phyloP scores from a whole-genome alignment of 345 rosid species.

The Melaleuca quinquenervia region DNA sequence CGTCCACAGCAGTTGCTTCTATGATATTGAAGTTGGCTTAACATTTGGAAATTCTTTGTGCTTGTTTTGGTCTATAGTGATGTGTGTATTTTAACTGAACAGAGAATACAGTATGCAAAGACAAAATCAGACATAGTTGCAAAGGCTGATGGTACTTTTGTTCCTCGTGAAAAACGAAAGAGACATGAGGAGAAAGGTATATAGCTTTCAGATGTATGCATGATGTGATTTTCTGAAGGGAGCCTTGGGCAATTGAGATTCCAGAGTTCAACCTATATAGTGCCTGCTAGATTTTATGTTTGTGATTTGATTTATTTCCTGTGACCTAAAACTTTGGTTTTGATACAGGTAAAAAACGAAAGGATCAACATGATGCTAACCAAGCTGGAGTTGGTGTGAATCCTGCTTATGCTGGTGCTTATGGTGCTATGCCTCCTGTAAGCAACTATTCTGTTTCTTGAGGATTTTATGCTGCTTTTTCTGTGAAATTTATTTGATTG shows the following conservation, averaged over 20 bases:
- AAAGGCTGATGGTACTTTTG: constrained; percentile 97
- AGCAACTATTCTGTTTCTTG: constrained; percentile 8
- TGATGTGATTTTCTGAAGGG: neutral
- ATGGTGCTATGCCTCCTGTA: constrained; percentile 84
- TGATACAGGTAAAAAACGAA: constrained; percentile 66
- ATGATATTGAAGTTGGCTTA: neutral
- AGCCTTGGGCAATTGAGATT: neutral
- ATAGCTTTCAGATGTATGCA: neutral
- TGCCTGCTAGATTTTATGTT: neutral
- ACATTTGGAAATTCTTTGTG: neutral
- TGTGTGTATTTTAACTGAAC: neutral
- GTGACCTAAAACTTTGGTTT: neutral
- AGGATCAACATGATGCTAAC: constrained; percentile 77
- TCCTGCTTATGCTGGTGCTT: constrained; percentile 63
- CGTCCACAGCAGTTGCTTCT: neutral
- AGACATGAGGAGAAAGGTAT: constrained; percentile 91
- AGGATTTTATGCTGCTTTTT: neutral
- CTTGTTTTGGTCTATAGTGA: neutral
- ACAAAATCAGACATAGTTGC: constrained; percentile 88
- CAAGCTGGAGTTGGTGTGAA: constrained; percentile 41
- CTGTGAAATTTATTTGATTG: neutral
- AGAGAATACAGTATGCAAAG: constrained; percentile 95
- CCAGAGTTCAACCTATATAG: neutral
- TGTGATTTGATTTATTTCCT: neutral
- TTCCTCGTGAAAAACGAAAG: constrained; percentile 90